Conservation (phyloP, 495 filamentous ascomycete species). For the Penicillium pulvis region DNA sequence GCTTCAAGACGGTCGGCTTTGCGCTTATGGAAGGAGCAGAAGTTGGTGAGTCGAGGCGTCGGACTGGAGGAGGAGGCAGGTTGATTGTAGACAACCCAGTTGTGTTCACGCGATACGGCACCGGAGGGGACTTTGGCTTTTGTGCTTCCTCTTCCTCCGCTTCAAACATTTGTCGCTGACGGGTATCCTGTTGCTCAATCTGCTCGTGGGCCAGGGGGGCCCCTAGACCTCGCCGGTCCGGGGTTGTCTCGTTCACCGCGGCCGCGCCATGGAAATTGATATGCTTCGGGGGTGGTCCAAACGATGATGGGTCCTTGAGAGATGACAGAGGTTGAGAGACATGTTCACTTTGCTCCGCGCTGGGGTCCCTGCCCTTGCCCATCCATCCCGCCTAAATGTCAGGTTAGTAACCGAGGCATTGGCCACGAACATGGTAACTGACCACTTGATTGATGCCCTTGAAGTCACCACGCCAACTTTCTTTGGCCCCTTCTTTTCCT, state of each 20-base stretch:
- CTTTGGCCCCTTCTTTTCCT: conserved; percentile 54
- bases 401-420: conserved; percentile 10
- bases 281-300: conserved; percentile 83
- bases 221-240: conserved; percentile 50
- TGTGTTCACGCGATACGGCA: conserved; percentile 68
- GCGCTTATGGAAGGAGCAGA: conserved; percentile 31
- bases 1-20: conserved; percentile 34
- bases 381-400: conserved; percentile 32
- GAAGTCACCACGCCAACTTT: conserved; percentile 61
- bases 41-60: conserved; percentile 51
- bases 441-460: conserved; percentile 64
- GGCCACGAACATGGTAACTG: conserved; percentile 17
- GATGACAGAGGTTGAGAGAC: conserved; percentile 70
- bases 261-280: conserved; percentile 55
- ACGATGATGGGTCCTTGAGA: conserved; percentile 79
- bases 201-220: conserved; percentile 49
- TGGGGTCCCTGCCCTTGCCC: conserved; percentile 53
- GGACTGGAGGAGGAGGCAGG: conserved; percentile 71
- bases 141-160: conserved; percentile 40
- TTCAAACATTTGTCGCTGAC: conserved; percentile 38
- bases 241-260: conserved; percentile 49
- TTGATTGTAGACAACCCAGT: conserved; percentile 68
- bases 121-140: conserved; percentile 55
- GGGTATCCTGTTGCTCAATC: conserved; percentile 29
- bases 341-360: conserved; percentile 44